Evolutionary conservation across 2,329 filamentous ascomycete species (phyloP).

Genomic region (Alternaria burnsii): DNA sequence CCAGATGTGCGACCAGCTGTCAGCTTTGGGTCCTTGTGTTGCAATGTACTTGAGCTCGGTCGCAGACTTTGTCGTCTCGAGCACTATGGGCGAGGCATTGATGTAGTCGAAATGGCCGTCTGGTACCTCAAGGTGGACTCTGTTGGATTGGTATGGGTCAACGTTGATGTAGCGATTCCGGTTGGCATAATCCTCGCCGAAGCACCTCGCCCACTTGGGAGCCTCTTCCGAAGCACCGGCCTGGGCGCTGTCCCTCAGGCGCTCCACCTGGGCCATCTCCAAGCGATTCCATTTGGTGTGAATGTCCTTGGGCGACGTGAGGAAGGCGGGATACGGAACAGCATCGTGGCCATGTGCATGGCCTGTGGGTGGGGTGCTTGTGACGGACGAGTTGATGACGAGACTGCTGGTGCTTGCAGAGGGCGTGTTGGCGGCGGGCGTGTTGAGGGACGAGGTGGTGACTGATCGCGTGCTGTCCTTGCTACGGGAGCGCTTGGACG

Average conservation of each 20-base stretch:
- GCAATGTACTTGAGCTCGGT: slow-evolving; percentile 76
- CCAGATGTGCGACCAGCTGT: slow-evolving; percentile 84
- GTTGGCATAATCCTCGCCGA: slow-evolving; percentile 62
- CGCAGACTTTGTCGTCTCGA: slow-evolving; percentile 52
- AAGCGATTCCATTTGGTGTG: slow-evolving; percentile 68
- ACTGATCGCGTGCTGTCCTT: slow-evolving; percentile 48
- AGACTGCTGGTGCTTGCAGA: slow-evolving; percentile 46
- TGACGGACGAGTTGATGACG: slow-evolving; percentile 34
- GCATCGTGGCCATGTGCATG: slow-evolving; percentile 28
- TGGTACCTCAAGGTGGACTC: slow-evolving; percentile 81
- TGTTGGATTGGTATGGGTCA: slow-evolving; percentile 86
- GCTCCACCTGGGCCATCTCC: slow-evolving; percentile 66
- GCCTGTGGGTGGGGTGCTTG: slow-evolving; percentile 17
- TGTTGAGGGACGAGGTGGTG: slow-evolving; percentile 37
- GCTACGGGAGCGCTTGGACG: slow-evolving; percentile 52
- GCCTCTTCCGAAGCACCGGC: slow-evolving; percentile 54
- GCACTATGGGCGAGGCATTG: slow-evolving; percentile 59
- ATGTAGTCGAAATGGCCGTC: slow-evolving; percentile 66
- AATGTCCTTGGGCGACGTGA: slow-evolving; percentile 63
- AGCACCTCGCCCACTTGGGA: slow-evolving; percentile 66
- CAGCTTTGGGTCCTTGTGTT: slow-evolving; percentile 86
- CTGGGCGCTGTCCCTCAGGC: slow-evolving; percentile 57
- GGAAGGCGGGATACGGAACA: slow-evolving; percentile 60
- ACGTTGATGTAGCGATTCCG: slow-evolving; percentile 92
- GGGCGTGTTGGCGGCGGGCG: slow-evolving; percentile 36